Base-by-base conservation (phyloP, 2,329 filamentous ascomycete genomes). In the Huntiella omanensis region DNA sequence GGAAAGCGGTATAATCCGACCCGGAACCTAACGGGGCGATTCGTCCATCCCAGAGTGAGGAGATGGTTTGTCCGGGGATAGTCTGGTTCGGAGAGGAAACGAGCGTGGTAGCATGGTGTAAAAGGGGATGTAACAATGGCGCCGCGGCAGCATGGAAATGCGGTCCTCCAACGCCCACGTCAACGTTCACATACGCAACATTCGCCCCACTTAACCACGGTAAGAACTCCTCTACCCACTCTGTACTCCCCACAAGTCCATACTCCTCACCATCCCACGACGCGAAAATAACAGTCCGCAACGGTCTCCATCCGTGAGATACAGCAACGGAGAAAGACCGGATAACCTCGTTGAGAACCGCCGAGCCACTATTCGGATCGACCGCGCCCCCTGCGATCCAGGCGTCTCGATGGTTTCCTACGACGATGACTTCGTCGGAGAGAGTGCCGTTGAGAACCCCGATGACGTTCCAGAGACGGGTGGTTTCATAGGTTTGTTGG, bases 341-440 rank as follows among this genome's bases (percentile, higher is more conserved):
- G 43, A 87, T 71, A 1, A 87, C 75, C 54, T 92, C 84, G 52
- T 85, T 86, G 39, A 92, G 60, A 1, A 79, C 75, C 3, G 84
- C 81, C 12, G 80, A 86, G 51, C 84, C 84, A 51, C 79, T 83
- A 64, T 88, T 88, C 1, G 84, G 84, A 54, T 92, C 84, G 10
- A 70, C 81, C 12, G 83, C 82, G 17, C 84, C 83, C n/a, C 84
- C 84, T 15, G 79, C 78, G 55, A 88, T 80, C 84, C 84, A 92
- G 0, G 87, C 83, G 61, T 94, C 86, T 33, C 86, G 76, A 57
- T 94, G 87, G 56, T 93, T 94, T n/a, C 87, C 86, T 32, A 96
- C 65, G 3, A 98, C 71, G 40, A 98, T 68, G 1, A 94, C 85
- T 56, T 95, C 86, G 54, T 94, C 77, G 0, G 77, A 68, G 33